Base-by-base conservation (phyloP, 345 rosid species). In the Psidium friedrichsthalianum region DNA sequence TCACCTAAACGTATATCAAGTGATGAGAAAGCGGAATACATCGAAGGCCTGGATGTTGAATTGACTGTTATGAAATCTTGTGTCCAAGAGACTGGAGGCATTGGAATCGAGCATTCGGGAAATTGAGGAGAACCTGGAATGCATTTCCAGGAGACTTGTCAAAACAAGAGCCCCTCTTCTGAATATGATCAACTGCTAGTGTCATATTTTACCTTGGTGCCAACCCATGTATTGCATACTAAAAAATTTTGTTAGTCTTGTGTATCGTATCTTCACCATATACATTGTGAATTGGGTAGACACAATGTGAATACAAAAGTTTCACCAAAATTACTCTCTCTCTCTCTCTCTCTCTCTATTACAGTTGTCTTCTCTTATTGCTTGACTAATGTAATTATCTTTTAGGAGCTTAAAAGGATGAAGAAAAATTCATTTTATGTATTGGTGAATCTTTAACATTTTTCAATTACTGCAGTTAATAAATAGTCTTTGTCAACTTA, bases 131-230 rank as follows among this genome's bases (percentile, higher is more conserved):
- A 89, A 84, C 6, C 57, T 90, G 89, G 94, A 89, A 82, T 82
- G 88, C 64, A 86, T 91, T 54, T 92, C 84, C 44, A 89, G 91
- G 86, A 86, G 87, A 49, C n/a, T 90, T 51, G 42, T 91, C 74
- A 92, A 89, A 85, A 90, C 93, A 21, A 87, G 91, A 92, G 93
- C 86, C 87, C 87, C 86, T 47, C 82, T 91, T 83, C 87, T 89
- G 81, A 90, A 92, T 57, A 87, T 87, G 82, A 86, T 92, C 82
- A 89, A 76, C 86, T 56, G 74, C 64, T 88, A 86, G 40, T 83
- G 44, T 49, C 36, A 24, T 42, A 78, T 42, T 24, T 81, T 44
- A 55, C 57, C 52, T 56, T 14, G 29, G 55, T 27, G 42, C 32
- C 40, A 47, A 42, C 18, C 18, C 78, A 69, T 36, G 24, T 18